These are phyloP conservation scores for Cyberlindnera xylosilytica DNA, from an alignment of 805 yeast genomes.

Conservation along the genomic window DNA sequence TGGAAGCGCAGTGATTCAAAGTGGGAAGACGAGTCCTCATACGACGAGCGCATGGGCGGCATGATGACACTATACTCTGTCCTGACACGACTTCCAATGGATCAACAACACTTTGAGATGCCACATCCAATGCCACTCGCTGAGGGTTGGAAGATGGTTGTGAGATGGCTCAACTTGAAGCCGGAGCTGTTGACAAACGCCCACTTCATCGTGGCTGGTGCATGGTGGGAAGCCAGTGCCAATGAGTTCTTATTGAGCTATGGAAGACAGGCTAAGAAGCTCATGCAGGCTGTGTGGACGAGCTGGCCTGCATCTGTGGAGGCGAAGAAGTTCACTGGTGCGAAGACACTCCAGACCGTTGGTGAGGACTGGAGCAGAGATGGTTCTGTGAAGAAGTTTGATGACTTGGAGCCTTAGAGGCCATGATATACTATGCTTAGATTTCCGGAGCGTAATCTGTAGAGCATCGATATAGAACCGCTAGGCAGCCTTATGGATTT, in stretches of 20 bases:
- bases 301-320: slow-evolving; percentile 53
- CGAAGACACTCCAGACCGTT: slow-evolving; percentile 68
- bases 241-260: slow-evolving; percentile 50
- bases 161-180: slow-evolving; percentile 65
- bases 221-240: slow-evolving; percentile 93
- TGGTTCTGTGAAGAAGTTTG: neutral
- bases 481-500: no score
- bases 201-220: slow-evolving; percentile 67
- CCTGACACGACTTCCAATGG: slow-evolving; percentile 52
- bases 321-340: slow-evolving; percentile 63
- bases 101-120: slow-evolving; percentile 26
- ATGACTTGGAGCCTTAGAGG: neutral
- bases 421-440: neutral
- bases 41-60: slow-evolving; percentile 86
- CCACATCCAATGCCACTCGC: slow-evolving; percentile 55
- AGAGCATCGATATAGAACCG: no score
- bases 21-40: slow-evolving; percentile 57
- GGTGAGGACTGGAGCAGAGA: slow-evolving; percentile 72
- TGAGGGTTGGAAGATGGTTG: slow-evolving; percentile 67
- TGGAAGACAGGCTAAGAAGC: slow-evolving; percentile 68
- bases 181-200: slow-evolving; percentile 51
- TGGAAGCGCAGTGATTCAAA: slow-evolving; percentile 57
- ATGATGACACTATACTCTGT: slow-evolving; percentile 79
- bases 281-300: slow-evolving; percentile 44
- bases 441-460: no score